Evolutionary conservation across 345 rosid genomes (phyloP).

Genomic region (Brassica rapa): DNA sequence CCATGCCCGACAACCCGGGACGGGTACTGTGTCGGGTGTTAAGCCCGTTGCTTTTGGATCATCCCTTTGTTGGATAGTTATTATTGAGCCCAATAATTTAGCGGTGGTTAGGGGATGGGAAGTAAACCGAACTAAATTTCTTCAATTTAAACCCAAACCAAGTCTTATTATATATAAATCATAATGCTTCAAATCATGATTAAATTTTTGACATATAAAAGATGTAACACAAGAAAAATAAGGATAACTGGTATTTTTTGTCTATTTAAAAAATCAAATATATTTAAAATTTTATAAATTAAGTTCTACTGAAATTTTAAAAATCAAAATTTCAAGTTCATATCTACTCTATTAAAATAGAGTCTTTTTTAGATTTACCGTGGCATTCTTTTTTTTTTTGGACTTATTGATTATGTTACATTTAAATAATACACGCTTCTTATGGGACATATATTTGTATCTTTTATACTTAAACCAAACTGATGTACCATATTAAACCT

Average conservation of each 20-base stretch:
- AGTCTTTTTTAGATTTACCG: too few relatives aligned
- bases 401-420: too few relatives aligned
- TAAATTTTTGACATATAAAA: not conserved
- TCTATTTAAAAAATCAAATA: not conserved
- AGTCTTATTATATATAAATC: not conserved
- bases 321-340: not conserved
- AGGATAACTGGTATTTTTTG: too few relatives aligned
- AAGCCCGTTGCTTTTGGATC: slow-evolving; percentile 42
- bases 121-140: not conserved
- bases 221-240: not conserved
- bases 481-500: too few relatives aligned
- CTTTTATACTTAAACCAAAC: too few relatives aligned
- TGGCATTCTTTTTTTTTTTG: too few relatives aligned
- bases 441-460: too few relatives aligned
- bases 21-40: slow-evolving; percentile 29
- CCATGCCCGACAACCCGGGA: slow-evolving; percentile 39
- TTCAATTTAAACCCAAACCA: not conserved
- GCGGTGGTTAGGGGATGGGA: slow-evolving; percentile 3
- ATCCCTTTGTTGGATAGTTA: slow-evolving; percentile 39
- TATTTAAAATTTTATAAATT: not conserved
- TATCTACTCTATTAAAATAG: too few relatives aligned
- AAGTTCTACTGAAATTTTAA: not conserved
- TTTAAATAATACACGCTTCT: too few relatives aligned
- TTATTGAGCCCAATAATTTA: slow-evolving; percentile 39
- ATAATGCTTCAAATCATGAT: not conserved